Evolutionary conservation across 805 yeast genomes (phyloP).

Genomic region (Kluyveromyces aestuarii): DNA sequence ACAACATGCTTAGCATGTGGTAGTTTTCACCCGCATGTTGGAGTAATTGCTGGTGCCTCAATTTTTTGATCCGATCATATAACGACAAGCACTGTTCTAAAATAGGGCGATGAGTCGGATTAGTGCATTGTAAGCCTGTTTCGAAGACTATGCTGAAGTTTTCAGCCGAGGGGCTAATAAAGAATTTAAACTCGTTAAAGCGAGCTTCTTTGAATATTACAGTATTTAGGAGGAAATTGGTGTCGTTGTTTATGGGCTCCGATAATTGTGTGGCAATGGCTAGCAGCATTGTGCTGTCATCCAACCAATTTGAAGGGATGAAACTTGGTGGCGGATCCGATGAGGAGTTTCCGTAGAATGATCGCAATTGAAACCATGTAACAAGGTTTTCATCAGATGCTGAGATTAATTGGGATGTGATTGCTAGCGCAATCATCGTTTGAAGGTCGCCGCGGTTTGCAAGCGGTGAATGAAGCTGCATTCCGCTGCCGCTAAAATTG

Average conservation of each 20-base stretch:
- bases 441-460: neutral
- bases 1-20: conserved; percentile 5
- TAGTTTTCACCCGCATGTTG: conserved; percentile 25
- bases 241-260: neutral
- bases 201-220: neutral
- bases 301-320: neutral
- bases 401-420: neutral
- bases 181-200: neutral
- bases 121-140: neutral
- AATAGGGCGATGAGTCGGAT: neutral
- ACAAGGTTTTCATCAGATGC: neutral
- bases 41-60: conserved; percentile 20
- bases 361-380: neutral
- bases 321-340: neutral
- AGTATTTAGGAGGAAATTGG: neutral
- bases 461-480: neutral
- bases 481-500: conserved; percentile 1
- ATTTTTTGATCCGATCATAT: conserved; percentile 3
- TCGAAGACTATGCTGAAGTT: conserved; percentile 1
- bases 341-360: neutral
- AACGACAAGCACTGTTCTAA: neutral
- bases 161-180: neutral
- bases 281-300: neutral
- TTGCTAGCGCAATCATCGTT: neutral
- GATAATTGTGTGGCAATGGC: neutral